Conservation (phyloP, 2,329 filamentous ascomycete species). For the Alternaria panax region DNA sequence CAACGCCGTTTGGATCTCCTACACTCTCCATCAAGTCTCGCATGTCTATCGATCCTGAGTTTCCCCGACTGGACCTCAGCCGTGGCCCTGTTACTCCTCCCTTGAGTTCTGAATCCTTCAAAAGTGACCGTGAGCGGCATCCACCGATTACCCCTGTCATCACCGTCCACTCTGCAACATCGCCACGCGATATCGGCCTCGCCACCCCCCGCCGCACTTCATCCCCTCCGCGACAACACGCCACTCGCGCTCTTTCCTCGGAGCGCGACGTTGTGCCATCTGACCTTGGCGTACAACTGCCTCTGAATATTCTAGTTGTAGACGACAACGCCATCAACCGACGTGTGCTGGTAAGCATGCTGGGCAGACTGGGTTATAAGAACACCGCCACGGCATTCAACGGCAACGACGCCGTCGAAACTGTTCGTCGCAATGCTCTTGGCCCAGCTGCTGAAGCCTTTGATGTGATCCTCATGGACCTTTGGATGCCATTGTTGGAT, state of each 20-base stretch:
- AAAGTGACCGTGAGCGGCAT: slow-evolving; percentile 21
- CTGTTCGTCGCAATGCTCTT: slow-evolving; percentile 58
- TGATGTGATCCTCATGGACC: slow-evolving; percentile 74
- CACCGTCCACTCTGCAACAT: slow-evolving; percentile 17
- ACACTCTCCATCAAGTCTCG: slow-evolving; percentile 47
- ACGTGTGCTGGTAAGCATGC: slow-evolving; percentile 70
- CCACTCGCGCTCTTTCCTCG: slow-evolving; percentile 28
- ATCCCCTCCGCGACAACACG: slow-evolving; percentile 36
- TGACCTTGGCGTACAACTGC: slow-evolving; percentile 65
- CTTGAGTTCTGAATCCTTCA: slow-evolving; percentile 32
- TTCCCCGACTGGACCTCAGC: slow-evolving; percentile 23
- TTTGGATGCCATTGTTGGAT: slow-evolving; percentile 79
- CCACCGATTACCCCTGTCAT: slow-evolving; percentile 20
- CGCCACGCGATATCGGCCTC: slow-evolving; percentile 25
- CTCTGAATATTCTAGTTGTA: slow-evolving; percentile 72
- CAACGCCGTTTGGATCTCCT: slow-evolving; percentile 59
- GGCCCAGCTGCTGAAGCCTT: slow-evolving; percentile 51
- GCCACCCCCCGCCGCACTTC: slow-evolving; percentile 39
- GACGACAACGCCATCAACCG: slow-evolving; percentile 79
- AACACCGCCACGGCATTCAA: slow-evolving; percentile 71
- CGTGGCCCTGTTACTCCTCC: slow-evolving; percentile 41
- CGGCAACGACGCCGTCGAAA: slow-evolving; percentile 70
- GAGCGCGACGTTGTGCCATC: slow-evolving; percentile 27
- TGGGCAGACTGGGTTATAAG: slow-evolving; percentile 71
- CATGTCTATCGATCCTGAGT: slow-evolving; percentile 41